Evolutionary conservation across 75 land plant genomes (phyloP), one percentile per base, ranked within the genome.

Genomic region (Selaginella tamariscina): DNA sequence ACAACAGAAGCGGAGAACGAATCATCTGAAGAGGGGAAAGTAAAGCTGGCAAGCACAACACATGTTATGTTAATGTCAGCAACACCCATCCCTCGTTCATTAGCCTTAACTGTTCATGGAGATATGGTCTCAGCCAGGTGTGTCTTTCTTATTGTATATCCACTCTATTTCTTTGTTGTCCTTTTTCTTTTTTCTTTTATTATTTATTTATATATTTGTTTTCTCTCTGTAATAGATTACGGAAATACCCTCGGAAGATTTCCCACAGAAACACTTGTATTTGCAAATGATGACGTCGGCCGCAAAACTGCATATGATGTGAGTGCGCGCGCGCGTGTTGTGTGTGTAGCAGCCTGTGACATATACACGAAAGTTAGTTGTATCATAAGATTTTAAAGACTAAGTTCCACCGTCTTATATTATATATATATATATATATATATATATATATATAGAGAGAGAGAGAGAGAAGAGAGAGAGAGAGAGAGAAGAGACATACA

Each of bases 31-130:
- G 11, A 5, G 49, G 49, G 15, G 15, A 39, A 15, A 39, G 49
- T 15, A 15, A 39, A 15, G 15, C 49, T 39, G 49, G 49, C 49
- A 15, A 39, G 49, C 49, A 39, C 91, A 28, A 95, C 95, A 30
- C 98, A 93, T 85, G 71, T 93, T 56, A 86, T 93, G 74, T 88
- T 89, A 24, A 83, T 93, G 84, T 81, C 98, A 21, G 98, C 98
- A 27, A 93, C 98, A 65, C 98, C 98, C 21, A 93, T 93, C 31
- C 98, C 98, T 56, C 83, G 98, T 66, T 86, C 96, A 24, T 77
- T 93, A 56, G 98, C 98, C 29, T 72, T 89, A 67, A 82, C 90
- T 65, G 67, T 89, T 59, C 84, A 93, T 83, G 98, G 96, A 31
- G 96, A 93, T 66, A 85, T 93, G 84, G 89, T 39, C 71, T 93